A percentile compares a stretch with the other conserved stretches of the same genome.
phyloP scores from a whole-genome alignment of 2,329 filamentous ascomycete species.

The Pseudocercospora musae region DNA sequence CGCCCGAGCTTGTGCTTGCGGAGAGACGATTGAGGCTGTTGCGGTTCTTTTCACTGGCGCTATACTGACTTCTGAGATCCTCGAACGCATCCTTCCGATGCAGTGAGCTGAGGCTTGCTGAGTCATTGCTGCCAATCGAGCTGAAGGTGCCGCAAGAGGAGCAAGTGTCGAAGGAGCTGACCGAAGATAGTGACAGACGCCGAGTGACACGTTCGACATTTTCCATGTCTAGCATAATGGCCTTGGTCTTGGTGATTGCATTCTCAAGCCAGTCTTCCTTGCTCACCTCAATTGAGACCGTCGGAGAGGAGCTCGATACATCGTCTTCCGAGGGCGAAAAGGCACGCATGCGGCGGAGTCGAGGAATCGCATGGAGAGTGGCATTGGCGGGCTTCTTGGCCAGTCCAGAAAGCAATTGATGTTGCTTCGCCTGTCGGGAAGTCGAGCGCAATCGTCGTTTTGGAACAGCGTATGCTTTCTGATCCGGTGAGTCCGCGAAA shows the following conservation, averaged over 20 bases:
- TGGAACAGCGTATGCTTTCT: neutral
- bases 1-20: neutral
- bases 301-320: neutral
- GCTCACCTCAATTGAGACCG: neutral
- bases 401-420: neutral
- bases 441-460: neutral
- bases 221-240: neutral
- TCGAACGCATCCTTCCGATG: neutral
- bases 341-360: neutral
- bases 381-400: neutral
- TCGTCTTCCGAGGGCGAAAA: neutral
- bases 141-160: neutral
- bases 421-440: neutral
- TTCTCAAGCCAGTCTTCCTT: neutral
- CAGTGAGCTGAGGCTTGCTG: neutral
- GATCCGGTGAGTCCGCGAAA: neutral
- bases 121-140: neutral
- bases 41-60: neutral
- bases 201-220: neutral
- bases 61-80: neutral
- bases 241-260: neutral
- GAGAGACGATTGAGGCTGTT: neutral
- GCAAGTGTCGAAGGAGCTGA: neutral
- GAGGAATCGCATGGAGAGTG: neutral
- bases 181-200: neutral